Evolutionary conservation across 257 asterid genomes (phyloP).

Genomic region (Penstemon newberryi): DNA sequence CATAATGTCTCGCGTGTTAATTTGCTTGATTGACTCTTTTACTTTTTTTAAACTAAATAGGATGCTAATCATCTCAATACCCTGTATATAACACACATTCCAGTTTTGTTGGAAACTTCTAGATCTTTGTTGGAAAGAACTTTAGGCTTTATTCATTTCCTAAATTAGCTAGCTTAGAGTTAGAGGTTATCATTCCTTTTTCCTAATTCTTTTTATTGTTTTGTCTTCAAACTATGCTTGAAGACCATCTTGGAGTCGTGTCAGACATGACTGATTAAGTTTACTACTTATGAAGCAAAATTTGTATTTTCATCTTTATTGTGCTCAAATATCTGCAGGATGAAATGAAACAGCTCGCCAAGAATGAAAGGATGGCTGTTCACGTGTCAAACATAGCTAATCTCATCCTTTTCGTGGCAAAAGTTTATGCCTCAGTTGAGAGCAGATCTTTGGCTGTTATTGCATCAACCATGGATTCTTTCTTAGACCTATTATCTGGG

Average conservation of each 20-base stretch:
- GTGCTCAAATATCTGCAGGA: slow-evolving; percentile 34
- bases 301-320: slow-evolving; percentile 16
- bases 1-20: not conserved
- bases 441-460: slow-evolving; percentile 42
- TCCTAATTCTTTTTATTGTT: not conserved
- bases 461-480: slow-evolving; percentile 42
- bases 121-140: not conserved
- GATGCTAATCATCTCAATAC: not conserved
- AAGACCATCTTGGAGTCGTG: not conserved
- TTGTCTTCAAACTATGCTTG: no score
- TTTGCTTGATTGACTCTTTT: not conserved
- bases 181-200: not conserved
- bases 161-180: slow-evolving; percentile 2
- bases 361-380: slow-evolving; percentile 35
- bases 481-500: slow-evolving; percentile 40
- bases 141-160: slow-evolving; percentile 11
- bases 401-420: slow-evolving; percentile 35
- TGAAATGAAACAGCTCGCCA: slow-evolving; percentile 33
- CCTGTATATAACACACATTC: not conserved
- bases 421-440: slow-evolving; percentile 36
- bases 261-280: not conserved
- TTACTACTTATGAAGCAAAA: not conserved
- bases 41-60: not conserved
- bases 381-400: slow-evolving; percentile 36
- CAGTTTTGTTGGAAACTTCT: slow-evolving; percentile 6